Evolutionary conservation across 2,329 filamentous ascomycete genomes (phyloP), one percentile per base, ranked within the genome.

Genomic region (Venturia pyrina): DNA sequence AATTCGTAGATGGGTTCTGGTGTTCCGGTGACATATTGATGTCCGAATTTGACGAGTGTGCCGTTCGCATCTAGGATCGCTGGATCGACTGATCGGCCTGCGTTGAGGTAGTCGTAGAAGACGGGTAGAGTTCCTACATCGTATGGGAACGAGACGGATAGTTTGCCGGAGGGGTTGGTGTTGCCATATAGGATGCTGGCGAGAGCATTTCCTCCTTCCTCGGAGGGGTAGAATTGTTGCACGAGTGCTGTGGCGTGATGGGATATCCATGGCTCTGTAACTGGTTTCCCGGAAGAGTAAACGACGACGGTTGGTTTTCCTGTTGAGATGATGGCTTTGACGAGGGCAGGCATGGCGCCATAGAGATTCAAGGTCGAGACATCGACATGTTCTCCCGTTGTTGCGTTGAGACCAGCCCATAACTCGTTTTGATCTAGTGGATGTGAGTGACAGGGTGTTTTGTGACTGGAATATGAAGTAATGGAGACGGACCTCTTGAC

Each of bases 131-230:
- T 86, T 34, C 88, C 88, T 17, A 90, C 83, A 68, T 86, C 84
- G 6, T 44, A 21, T 40, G 60, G 60, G 21, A 62, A 89, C 0
- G 91, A 96, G 76, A 96, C 96, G 0, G 92, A 92, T 1, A 97
- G 79, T 66, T 89, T 88, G 19, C 93, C 92, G 63, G 86, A 91
- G 0, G 88, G 87, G 70, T 91, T 93, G 19, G 87, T 82, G 32
- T 88, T 83, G 10, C 92, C 92, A 66, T 93, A 90, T 1, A 96
- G 78, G 1, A 96, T 82, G 70, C 95, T 89, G 1, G 85, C 85
- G 6, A 97, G 81, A 0, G 92, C 90, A 68, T 90, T 88, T 8
- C 93, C 93, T 53, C 89, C 92, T 74, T 96, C 91, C 73, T 96
- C 87, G 1, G 92, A 91, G 0, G 93, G 60, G 19, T 62, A 62